These are phyloP conservation scores for Forsythia viridissima DNA, from an alignment of 257 asterid species.

Conservation along the genomic window DNA sequence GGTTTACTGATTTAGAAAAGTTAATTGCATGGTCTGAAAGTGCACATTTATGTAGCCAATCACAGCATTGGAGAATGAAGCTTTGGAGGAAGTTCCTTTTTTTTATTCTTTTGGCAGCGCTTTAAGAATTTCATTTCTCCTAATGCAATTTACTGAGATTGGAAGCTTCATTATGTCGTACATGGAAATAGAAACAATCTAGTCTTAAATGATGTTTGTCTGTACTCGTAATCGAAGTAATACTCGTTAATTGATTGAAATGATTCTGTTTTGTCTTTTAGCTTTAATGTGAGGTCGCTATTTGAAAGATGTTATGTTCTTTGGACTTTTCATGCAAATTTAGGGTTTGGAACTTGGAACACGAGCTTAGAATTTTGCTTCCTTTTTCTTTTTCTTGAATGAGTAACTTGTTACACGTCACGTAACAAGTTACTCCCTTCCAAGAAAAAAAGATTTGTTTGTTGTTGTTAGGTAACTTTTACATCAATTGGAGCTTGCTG, in stretches of 20 bases:
- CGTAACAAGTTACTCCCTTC: background rate
- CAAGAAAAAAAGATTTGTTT: background rate
- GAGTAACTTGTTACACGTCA: background rate
- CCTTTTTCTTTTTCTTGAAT: background rate
- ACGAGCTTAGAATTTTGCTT: background rate
- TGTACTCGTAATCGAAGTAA: too few species aligned
- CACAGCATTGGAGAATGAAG: background rate
- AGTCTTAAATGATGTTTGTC: too few species aligned
- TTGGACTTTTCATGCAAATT: background rate
- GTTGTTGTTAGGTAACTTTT: background rate
- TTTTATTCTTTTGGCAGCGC: background rate
- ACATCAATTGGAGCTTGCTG: background rate
- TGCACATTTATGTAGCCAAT: background rate
- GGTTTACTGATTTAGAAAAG: background rate
- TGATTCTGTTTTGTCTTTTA: background rate
- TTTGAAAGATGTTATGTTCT: background rate
- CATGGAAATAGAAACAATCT: background rate
- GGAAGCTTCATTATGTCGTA: background rate
- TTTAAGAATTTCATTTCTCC: background rate
- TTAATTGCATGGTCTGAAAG: background rate
- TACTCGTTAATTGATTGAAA: background rate
- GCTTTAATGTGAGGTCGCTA: background rate
- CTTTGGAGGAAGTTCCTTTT: too few species aligned
- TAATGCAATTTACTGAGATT: too few species aligned
- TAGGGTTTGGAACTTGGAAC: background rate